Conservation (phyloP, 108 stramenopile genomes). For the Nitzschia sp. region DNA sequence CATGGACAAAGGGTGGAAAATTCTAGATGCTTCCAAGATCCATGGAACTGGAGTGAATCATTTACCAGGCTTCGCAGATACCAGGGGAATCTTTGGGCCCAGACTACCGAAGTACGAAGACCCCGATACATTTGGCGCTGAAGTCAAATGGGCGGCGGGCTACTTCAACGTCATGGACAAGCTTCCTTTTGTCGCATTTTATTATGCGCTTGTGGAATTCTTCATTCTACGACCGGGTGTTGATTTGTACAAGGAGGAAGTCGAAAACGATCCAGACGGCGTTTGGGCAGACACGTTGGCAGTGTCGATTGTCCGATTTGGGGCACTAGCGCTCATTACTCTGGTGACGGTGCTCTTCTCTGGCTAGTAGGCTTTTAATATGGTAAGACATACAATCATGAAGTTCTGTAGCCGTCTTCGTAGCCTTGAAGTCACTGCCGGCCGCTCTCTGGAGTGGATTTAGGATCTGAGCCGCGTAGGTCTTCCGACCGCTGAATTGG, state of each 20-base stretch:
- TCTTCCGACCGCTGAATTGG: too few species aligned
- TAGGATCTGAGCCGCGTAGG: too few species aligned
- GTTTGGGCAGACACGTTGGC: slow-evolving; percentile 32
- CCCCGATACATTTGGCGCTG: slow-evolving; percentile 20
- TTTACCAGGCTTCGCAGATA: slow-evolving; percentile 36
- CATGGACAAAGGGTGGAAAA: slow-evolving; percentile 26
- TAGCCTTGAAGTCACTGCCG: too few species aligned
- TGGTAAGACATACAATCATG: too few species aligned
- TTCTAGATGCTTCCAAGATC: slow-evolving; percentile 22
- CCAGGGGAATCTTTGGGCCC: slow-evolving; percentile 12
- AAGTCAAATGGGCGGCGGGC: slow-evolving; percentile 31
- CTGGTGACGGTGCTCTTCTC: slow-evolving; percentile 16
- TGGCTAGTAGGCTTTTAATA: neutral
- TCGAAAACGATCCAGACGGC: slow-evolving; percentile 44
- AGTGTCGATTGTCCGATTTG: slow-evolving; percentile 31
- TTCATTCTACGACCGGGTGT: slow-evolving; percentile 44
- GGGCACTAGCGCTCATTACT: slow-evolving; percentile 24
- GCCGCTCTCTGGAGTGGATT: too few species aligned
- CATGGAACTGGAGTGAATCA: neutral
- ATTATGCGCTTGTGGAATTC: slow-evolving; percentile 49
- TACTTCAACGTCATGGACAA: slow-evolving; percentile 36
- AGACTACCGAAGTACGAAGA: neutral
- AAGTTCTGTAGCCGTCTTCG: too few species aligned
- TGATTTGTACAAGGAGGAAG: slow-evolving; percentile 54
- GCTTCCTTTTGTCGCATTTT: slow-evolving; percentile 41